Evolutionary conservation across 768 basidiomycete genomes (phyloP).

Genomic region (Dacryopinax spathularia): DNA sequence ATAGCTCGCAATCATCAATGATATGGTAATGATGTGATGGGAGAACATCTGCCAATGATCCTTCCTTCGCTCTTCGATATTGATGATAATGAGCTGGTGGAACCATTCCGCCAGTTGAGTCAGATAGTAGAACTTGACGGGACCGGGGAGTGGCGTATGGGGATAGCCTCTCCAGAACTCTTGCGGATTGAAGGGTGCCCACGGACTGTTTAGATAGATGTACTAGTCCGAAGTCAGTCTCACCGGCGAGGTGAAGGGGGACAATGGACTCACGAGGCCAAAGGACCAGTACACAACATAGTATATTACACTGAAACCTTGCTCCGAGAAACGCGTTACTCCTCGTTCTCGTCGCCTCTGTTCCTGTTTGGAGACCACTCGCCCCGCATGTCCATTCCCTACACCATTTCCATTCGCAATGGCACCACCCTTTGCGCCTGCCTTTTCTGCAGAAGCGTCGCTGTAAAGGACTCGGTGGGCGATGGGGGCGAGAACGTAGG

Average conservation of each 20-base stretch:
- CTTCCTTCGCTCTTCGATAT: slow-evolving; percentile 80
- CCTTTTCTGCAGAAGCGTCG: not conserved
- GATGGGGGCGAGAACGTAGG: slow-evolving; percentile 65
- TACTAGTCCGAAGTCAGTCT: slow-evolving; percentile 39
- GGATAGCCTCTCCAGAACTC: slow-evolving; percentile 73
- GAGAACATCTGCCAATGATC: slow-evolving; percentile 94
- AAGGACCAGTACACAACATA: slow-evolving; percentile 59
- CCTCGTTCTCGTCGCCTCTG: slow-evolving; percentile 36
- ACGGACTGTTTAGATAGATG: slow-evolving; percentile 59
- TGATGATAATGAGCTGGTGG: slow-evolving; percentile 82
- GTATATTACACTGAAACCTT: slow-evolving; percentile 81
- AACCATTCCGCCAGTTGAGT: slow-evolving; percentile 76
- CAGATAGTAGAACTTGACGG: slow-evolving; percentile 83
- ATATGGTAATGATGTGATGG: slow-evolving; percentile 82
- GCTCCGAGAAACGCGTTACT: slow-evolving; percentile 83
- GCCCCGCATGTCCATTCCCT: not conserved
- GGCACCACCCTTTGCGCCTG: not conserved
- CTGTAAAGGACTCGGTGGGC: slow-evolving; percentile 37
- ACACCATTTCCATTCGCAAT: not conserved
- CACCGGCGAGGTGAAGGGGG: not conserved
- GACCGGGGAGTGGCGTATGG: slow-evolving; percentile 59
- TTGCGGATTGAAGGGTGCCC: slow-evolving; percentile 43
- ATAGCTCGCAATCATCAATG: slow-evolving; percentile 66
- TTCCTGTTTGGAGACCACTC: slow-evolving; percentile 9
- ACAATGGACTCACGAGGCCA: slow-evolving; percentile 57